Conservation (phyloP, 2,329 filamentous ascomycete genomes). For the Hypoxylon sp. region DNA sequence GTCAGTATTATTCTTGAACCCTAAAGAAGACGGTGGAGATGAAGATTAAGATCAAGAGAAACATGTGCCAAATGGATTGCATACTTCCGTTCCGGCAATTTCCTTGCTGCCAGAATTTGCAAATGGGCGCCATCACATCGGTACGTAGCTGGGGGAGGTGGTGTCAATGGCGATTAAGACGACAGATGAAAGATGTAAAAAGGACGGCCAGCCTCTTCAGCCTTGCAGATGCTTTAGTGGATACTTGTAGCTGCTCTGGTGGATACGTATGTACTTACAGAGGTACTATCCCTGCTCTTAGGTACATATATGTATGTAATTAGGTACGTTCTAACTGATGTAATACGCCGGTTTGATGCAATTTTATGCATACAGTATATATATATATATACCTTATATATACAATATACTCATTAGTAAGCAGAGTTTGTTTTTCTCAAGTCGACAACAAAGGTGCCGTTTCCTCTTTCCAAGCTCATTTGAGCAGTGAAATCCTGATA, state of each 20-base stretch:
- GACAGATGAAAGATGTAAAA: conserved; percentile 6
- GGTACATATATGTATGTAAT: too few species aligned
- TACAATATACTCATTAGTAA: too few species aligned
- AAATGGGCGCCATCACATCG: conserved; percentile 62
- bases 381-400: too few species aligned
- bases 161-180: conserved; percentile 4
- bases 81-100: conserved; percentile 76
- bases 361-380: too few species aligned
- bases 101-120: conserved; percentile 76
- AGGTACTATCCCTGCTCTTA: background rate
- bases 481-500: too few species aligned
- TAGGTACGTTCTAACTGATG: background rate
- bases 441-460: too few species aligned
- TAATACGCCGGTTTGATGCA: background rate
- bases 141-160: background rate
- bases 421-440: too few species aligned
- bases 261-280: too few species aligned
- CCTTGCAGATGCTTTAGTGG: conserved; percentile 19
- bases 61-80: conserved; percentile 37
- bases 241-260: background rate
- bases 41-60: background rate
- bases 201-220: conserved; percentile 13
- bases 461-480: too few species aligned
- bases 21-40: background rate
- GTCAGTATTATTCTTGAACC: conserved; percentile 4